Conservation (phyloP, 179 eudicot species). For the Actinidia arguta region DNA sequence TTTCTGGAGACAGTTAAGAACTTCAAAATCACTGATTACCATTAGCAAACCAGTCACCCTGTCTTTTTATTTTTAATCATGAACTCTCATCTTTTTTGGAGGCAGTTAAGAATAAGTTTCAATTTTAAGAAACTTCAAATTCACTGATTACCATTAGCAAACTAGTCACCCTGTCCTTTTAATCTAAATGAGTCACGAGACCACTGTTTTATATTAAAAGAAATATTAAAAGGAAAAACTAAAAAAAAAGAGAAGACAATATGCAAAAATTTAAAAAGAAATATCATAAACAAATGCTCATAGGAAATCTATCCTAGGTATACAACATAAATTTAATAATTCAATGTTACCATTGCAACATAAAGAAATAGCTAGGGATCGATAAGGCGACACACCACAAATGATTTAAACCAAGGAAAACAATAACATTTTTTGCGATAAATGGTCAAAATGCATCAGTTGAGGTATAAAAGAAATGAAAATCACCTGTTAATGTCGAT, state of each 20-base stretch:
- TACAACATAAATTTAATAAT: neutral
- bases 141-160: neutral
- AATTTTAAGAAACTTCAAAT: neutral
- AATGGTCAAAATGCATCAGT: neutral
- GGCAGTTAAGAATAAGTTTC: too few relatives aligned
- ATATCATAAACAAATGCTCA: neutral
- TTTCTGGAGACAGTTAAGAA: too few relatives aligned
- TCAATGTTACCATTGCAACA: neutral
- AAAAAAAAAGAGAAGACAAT: neutral
- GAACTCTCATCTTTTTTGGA: too few relatives aligned
- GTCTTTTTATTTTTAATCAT: too few relatives aligned
- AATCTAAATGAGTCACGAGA: too few relatives aligned
- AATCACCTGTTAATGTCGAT: slow-evolving; percentile 91
- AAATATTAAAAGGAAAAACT: neutral
- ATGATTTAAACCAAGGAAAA: neutral
- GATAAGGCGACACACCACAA: neutral
- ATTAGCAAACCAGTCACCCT: too few relatives aligned
- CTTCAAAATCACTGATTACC: too few relatives aligned
- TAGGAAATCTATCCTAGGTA: neutral
- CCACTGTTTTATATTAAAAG: neutral
- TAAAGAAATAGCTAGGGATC: neutral
- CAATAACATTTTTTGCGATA: neutral
- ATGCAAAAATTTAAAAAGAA: neutral
- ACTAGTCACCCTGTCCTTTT: too few relatives aligned
- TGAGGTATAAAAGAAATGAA: neutral